Percentiles rank a stretch among this genome's conserved stretches.
These are phyloP conservation scores for Ceraceosorus bombacis DNA, from an alignment of 1,284 basidiomycete species.

Conservation along the genomic window DNA sequence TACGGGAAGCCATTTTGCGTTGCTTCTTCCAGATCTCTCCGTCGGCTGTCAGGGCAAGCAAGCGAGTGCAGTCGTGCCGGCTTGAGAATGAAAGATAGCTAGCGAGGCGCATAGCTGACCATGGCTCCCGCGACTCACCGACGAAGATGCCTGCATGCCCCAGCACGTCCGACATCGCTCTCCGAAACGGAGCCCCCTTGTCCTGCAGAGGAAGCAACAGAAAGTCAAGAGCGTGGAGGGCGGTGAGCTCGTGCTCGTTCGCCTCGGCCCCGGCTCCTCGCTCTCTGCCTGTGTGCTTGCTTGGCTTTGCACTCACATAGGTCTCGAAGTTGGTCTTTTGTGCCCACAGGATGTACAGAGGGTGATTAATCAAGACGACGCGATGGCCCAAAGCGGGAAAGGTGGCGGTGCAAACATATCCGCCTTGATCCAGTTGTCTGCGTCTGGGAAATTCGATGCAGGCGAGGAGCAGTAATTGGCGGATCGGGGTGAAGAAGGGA, in stretches of 20 bases:
- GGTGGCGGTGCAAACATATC: constrained; percentile 3
- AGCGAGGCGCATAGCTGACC: not conserved
- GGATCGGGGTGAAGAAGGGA: not conserved
- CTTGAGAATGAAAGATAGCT: not conserved
- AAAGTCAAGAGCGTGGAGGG: too few species aligned
- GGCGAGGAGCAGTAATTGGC: not conserved
- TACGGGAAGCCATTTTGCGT: constrained; percentile 39
- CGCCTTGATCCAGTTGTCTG: not conserved
- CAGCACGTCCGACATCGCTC: constrained; percentile 26
- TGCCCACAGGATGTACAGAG: constrained; percentile 41
- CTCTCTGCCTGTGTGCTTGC: not conserved
- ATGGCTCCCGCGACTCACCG: not conserved
- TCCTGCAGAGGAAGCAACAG: not conserved
- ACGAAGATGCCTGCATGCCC: constrained; percentile 35
- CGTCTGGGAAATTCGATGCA: not conserved
- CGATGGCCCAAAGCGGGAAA: constrained; percentile 7
- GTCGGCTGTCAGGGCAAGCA: constrained; percentile 19
- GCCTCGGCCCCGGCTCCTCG: too few species aligned
- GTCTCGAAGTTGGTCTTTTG: constrained; percentile 47
- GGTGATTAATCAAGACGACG: constrained; percentile 22
- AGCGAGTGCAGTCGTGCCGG: not conserved
- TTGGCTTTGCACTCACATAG: constrained; percentile 13
- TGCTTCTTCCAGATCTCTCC: constrained; percentile 41
- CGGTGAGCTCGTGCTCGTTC: too few species aligned
- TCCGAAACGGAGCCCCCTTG: constrained; percentile 27